Conservation (phyloP, 1,284 basidiomycete genomes). For the Pterulicium gracile region DNA sequence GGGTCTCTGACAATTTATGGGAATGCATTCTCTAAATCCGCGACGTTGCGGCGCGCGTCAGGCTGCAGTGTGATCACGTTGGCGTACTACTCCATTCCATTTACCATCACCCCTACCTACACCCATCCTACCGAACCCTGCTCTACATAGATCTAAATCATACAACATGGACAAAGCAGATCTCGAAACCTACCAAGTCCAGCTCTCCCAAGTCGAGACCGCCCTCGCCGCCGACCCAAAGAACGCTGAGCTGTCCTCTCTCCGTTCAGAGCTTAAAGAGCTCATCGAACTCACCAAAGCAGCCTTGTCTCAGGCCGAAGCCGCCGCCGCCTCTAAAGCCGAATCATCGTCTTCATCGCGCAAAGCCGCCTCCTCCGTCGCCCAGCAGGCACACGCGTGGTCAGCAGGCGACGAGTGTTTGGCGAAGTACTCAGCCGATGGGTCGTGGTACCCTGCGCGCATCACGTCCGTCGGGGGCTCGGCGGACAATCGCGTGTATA, state of each 20-base stretch:
- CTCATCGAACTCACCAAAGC: slow-evolving; percentile 82
- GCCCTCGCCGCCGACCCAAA: slow-evolving; percentile 77
- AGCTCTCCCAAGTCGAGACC: slow-evolving; percentile 83
- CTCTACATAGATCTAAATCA: too few species aligned
- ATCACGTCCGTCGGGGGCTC: slow-evolving; percentile 86
- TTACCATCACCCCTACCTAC: slow-evolving; percentile 2
- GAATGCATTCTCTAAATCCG: too few species aligned
- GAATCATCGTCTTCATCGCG: slow-evolving; percentile 44
- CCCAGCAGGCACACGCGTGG: slow-evolving; percentile 44
- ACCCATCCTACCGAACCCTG: slow-evolving; percentile 1
- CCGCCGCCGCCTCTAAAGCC: slow-evolving; percentile 41
- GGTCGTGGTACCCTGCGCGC: slow-evolving; percentile 84
- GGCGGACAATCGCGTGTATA: slow-evolving; percentile 78
- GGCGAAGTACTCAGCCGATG: slow-evolving; percentile 86
- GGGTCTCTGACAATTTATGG: too few species aligned
- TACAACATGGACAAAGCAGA: slow-evolving; percentile 73
- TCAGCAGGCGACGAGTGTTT: slow-evolving; percentile 87
- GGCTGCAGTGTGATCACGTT: too few species aligned
- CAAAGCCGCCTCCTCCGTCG: slow-evolving; percentile 36
- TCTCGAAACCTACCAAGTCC: slow-evolving; percentile 82
- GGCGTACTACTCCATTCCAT: too few species aligned
- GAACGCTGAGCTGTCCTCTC: slow-evolving; percentile 66
- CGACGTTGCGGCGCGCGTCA: too few species aligned
- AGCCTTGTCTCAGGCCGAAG: slow-evolving; percentile 57
- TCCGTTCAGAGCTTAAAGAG: slow-evolving; percentile 81